A percentile compares a stretch with the other conserved stretches of the same genome.
Evolutionary conservation across 495 filamentous ascomycete species (phyloP).

Genomic region (Cairneyella variabilis): DNA sequence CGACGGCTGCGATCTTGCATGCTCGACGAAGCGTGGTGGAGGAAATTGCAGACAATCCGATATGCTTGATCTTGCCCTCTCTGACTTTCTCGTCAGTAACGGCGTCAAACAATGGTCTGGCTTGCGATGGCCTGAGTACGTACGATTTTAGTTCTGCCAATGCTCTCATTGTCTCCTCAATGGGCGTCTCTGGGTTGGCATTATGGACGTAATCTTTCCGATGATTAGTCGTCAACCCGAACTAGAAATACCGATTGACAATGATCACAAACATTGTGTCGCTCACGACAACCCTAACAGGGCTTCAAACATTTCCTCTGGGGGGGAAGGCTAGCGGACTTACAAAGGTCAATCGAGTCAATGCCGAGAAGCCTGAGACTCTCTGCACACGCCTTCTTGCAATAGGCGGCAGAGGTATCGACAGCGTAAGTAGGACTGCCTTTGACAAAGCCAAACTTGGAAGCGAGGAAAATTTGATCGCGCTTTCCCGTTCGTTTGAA

Average conservation of each 20-base stretch:
- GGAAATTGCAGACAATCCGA: conserved; percentile 54
- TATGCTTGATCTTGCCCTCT: conserved; percentile 52
- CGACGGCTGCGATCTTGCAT: conserved; percentile 52
- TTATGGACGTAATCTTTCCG: conserved; percentile 46
- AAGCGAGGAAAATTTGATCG: conserved; percentile 50
- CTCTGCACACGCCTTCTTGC: conserved; percentile 38
- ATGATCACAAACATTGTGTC: background rate
- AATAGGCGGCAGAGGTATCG: conserved; percentile 42
- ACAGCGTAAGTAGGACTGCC: conserved; percentile 19
- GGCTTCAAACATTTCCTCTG: background rate
- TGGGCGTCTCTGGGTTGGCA: conserved; percentile 44
- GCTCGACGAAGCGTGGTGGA: conserved; percentile 54
- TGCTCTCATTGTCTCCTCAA: conserved; percentile 53
- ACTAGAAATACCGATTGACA: background rate
- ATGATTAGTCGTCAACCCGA: conserved; percentile 33
- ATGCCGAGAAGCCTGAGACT: conserved; percentile 40
- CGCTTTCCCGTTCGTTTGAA: conserved; percentile 47
- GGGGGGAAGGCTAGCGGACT: conserved; percentile 13
- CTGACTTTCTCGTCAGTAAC: background rate
- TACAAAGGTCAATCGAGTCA: conserved; percentile 44
- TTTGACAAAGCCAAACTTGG: conserved; percentile 45
- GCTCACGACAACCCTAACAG: background rate
- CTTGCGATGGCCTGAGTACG: background rate
- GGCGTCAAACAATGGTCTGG: background rate
- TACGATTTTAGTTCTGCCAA: conserved; percentile 33